phyloP scores from a whole-genome alignment of 2,329 filamentous ascomycete genomes.

The Pseudodiploospora longispora region DNA sequence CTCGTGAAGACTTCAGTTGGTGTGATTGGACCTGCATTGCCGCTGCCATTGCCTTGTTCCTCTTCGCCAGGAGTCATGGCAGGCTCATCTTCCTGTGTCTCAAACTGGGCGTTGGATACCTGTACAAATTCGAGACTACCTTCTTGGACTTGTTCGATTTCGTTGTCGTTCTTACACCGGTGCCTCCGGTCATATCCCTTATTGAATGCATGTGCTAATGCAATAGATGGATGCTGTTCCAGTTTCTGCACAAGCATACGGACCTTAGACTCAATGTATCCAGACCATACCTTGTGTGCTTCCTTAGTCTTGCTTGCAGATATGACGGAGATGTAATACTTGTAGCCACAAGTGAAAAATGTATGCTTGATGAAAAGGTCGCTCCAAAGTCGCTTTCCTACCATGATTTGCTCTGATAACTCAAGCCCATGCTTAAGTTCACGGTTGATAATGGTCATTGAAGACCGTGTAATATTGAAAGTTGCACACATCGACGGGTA shows the following conservation, averaged over 20 bases:
- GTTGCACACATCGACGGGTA: slow-evolving; percentile 98
- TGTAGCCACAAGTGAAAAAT: slow-evolving; percentile 90
- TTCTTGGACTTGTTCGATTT: slow-evolving; percentile 46
- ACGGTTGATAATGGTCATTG: slow-evolving; percentile 71
- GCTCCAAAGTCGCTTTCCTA: slow-evolving; percentile 71
- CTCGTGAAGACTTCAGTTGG: slow-evolving; percentile 64
- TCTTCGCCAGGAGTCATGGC: slow-evolving; percentile 34
- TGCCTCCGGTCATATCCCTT: slow-evolving; percentile 86
- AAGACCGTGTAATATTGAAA: slow-evolving; percentile 85
- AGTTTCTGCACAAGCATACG: slow-evolving; percentile 76
- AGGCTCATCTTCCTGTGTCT: background rate
- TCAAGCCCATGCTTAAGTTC: slow-evolving; percentile 73
- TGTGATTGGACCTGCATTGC: slow-evolving; percentile 25
- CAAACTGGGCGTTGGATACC: no score
- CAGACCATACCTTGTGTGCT: slow-evolving; percentile 78
- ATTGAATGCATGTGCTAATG: slow-evolving; percentile 81
- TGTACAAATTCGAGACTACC: slow-evolving; percentile 40
- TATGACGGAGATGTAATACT: slow-evolving; percentile 88
- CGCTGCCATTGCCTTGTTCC: slow-evolving; percentile 38
- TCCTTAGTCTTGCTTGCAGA: slow-evolving; percentile 77
- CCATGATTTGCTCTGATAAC: slow-evolving; percentile 72
- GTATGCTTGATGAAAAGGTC: slow-evolving; percentile 83
- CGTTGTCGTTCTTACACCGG: slow-evolving; percentile 48
- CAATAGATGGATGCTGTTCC: slow-evolving; percentile 72
- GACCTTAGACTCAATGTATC: slow-evolving; percentile 88